Evolutionary conservation across 805 yeast species (phyloP).

Genomic region (Candida silvicultrix): DNA sequence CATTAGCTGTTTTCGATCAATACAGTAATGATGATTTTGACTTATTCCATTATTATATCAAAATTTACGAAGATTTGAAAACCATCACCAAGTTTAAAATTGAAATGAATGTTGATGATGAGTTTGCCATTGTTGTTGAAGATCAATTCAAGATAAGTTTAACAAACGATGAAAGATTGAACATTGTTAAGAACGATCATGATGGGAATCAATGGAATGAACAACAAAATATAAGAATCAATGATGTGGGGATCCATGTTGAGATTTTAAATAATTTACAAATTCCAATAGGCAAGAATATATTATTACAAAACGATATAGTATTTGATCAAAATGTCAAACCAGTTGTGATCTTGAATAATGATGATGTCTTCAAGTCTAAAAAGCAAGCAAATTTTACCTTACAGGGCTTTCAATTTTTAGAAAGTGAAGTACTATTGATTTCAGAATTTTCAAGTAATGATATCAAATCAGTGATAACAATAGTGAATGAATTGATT

Average conservation of each 20-base stretch:
- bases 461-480: not conserved
- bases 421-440: not conserved
- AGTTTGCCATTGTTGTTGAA: constrained; percentile 9
- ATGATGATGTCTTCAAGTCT: not conserved
- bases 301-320: not conserved
- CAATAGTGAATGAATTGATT: not conserved
- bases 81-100: constrained; percentile 3
- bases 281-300: not conserved
- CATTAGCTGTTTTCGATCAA: constrained; percentile 17
- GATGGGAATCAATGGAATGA: not conserved
- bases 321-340: not conserved
- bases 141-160: constrained; percentile 8
- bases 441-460: not conserved
- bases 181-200: not conserved
- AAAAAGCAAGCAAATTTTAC: not conserved
- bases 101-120: constrained; percentile 13
- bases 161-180: constrained; percentile 12
- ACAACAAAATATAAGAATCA: not conserved
- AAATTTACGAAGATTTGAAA: constrained; percentile 4
- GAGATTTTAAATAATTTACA: constrained; percentile 2
- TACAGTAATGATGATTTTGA: constrained; percentile 15
- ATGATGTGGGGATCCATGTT: constrained; percentile 12
- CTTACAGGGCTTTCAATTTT: constrained; percentile 1
- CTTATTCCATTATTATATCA: constrained; percentile 14
- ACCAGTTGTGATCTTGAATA: not conserved